These are phyloP conservation scores for Ogataea nonfermentans DNA, from an alignment of 805 yeast genomes.

Conservation along the genomic window DNA sequence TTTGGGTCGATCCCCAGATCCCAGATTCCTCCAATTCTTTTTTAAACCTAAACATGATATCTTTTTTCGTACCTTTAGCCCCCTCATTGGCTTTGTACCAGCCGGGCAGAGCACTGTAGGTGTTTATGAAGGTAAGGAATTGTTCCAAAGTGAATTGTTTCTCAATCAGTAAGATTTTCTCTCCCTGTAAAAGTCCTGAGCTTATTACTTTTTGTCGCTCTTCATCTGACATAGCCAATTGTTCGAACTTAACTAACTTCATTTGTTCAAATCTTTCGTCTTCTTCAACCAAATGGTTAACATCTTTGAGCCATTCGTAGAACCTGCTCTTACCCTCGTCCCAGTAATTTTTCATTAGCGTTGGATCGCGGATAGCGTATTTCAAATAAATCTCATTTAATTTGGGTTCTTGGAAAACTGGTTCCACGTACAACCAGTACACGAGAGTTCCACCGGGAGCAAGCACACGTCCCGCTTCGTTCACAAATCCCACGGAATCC, in stretches of 20 bases:
- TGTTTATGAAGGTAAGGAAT: constrained; percentile 23
- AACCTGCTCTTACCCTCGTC: constrained; percentile 45
- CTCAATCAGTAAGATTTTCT: constrained; percentile 21
- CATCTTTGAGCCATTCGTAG: constrained; percentile 32
- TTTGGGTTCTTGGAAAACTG: constrained; percentile 47
- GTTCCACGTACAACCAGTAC: constrained; percentile 75
- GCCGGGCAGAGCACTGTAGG: constrained; percentile 27
- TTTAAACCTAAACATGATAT: constrained; percentile 21
- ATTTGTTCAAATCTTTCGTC: constrained; percentile 33
- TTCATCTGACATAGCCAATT: constrained; percentile 3
- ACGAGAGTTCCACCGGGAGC: constrained; percentile 65
- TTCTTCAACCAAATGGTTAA: constrained; percentile 6
- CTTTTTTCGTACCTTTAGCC: constrained; percentile 18
- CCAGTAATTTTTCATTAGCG: constrained; percentile 49
- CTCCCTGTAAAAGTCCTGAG: constrained; percentile 3
- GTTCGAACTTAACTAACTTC: constrained; percentile 18
- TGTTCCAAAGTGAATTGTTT: constrained; percentile 18
- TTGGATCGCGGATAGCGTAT: constrained; percentile 47
- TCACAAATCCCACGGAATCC: constrained; percentile 37
- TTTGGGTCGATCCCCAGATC: constrained; percentile 41
- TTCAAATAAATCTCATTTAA: constrained; percentile 53
- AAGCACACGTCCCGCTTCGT: constrained; percentile 47
- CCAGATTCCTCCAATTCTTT: constrained; percentile 30
- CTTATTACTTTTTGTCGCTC: neutral
- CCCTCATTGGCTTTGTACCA: constrained; percentile 24